Evolutionary conservation across 2,329 filamentous ascomycete species (phyloP).

Genomic region (Fusarium xylarioides): DNA sequence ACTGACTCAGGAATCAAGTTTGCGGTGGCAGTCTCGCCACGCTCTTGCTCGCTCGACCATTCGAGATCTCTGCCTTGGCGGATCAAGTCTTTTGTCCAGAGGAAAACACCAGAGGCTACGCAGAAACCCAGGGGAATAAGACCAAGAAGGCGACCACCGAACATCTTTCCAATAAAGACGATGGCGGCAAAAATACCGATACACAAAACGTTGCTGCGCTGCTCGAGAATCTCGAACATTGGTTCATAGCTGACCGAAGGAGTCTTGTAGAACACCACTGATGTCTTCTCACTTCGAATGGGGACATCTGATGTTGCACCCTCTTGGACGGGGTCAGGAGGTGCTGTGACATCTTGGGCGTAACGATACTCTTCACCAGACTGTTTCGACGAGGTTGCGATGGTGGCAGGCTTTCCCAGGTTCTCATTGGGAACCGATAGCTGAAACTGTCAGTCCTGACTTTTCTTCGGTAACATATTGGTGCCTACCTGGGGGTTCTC

Average conservation of each 20-base stretch:
- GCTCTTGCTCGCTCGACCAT: constrained; percentile 86
- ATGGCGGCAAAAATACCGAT: constrained; percentile 76
- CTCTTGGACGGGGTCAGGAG: constrained; percentile 83
- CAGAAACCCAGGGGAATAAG: constrained; percentile 78
- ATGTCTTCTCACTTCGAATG: constrained; percentile 96
- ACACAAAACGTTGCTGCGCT: constrained; percentile 75
- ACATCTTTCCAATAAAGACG: constrained; percentile 78
- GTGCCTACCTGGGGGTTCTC: constrained; percentile 73
- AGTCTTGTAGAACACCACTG: constrained; percentile 94
- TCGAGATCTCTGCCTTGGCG: constrained; percentile 83
- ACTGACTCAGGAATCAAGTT: constrained; percentile 94
- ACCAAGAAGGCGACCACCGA: constrained; percentile 80
- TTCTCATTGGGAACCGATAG: constrained; percentile 92
- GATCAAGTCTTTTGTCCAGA: constrained; percentile 91
- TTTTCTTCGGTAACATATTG: fast-evolving
- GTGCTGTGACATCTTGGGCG: constrained; percentile 88
- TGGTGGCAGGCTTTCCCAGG: constrained; percentile 75
- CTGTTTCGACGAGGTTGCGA: constrained; percentile 76
- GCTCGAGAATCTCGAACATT: constrained; percentile 81
- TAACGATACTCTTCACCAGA: constrained; percentile 81
- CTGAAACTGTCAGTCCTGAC: constrained; percentile 32
- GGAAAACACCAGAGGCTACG: constrained; percentile 79
- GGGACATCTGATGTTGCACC: constrained; percentile 92
- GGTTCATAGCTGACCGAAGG: constrained; percentile 90
- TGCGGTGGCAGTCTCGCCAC: constrained; percentile 84